These are phyloP conservation scores for Aspergillus tamarii DNA, from an alignment of 2,329 filamentous ascomycete genomes.

Conservation along the genomic window DNA sequence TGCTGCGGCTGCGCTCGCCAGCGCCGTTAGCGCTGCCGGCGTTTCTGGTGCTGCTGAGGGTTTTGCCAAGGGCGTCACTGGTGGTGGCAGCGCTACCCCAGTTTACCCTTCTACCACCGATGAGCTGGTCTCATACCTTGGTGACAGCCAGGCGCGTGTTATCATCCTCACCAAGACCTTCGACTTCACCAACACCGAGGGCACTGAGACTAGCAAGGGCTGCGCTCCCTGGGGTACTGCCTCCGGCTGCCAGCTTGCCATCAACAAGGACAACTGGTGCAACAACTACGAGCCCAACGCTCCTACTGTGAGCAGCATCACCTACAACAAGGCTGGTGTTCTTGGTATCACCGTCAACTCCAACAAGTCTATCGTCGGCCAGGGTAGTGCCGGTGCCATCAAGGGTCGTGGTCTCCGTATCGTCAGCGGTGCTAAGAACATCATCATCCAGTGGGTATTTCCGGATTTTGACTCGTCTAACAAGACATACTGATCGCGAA, in stretches of 20 bases:
- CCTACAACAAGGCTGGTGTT: slow-evolving; percentile 56
- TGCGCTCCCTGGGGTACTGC: slow-evolving; percentile 63
- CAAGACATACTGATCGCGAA: background rate
- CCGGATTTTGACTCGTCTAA: no score
- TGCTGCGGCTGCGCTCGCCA: slow-evolving; percentile 21
- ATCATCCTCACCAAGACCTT: slow-evolving; percentile 51
- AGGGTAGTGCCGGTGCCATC: slow-evolving; percentile 58
- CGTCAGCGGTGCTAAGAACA: slow-evolving; percentile 52
- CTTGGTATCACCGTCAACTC: slow-evolving; percentile 57
- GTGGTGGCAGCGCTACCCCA: slow-evolving; percentile 59
- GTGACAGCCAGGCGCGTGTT: slow-evolving; percentile 56
- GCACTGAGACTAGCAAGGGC: slow-evolving; percentile 55
- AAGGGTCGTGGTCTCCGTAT: slow-evolving; percentile 61
- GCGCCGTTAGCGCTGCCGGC: slow-evolving; percentile 20
- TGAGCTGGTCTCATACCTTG: slow-evolving; percentile 63
- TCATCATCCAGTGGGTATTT: slow-evolving; percentile 57
- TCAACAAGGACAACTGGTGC: slow-evolving; percentile 64
- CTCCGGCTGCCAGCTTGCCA: slow-evolving; percentile 59
- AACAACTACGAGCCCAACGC: slow-evolving; percentile 61
- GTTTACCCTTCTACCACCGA: slow-evolving; percentile 58
- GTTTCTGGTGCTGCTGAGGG: slow-evolving; percentile 46
- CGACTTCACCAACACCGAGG: slow-evolving; percentile 24
- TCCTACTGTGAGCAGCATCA: slow-evolving; percentile 45
- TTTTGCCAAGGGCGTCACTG: slow-evolving; percentile 60
- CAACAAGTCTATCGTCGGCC: slow-evolving; percentile 62